These are phyloP conservation scores for Gilbertella persicaria DNA, from an alignment of 371 early-diverging fungal species.

Conservation along the genomic window DNA sequence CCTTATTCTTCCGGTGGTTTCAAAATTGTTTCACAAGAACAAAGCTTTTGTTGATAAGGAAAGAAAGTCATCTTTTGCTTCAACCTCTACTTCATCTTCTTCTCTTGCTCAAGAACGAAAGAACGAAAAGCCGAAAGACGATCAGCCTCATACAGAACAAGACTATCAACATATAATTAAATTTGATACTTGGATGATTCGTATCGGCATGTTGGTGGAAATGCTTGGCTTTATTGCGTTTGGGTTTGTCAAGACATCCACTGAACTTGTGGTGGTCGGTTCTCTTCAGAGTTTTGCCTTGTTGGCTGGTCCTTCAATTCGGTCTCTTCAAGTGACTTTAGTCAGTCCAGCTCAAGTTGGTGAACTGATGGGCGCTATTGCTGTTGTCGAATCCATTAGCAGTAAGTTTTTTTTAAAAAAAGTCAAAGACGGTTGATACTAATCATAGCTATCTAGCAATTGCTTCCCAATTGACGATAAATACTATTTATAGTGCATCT, in stretches of 20 bases:
- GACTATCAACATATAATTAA: slow-evolving; percentile 6
- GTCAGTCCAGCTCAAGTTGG: slow-evolving; percentile 54
- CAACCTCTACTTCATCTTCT: slow-evolving; percentile 1
- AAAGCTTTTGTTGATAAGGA: not conserved
- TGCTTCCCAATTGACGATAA: slow-evolving; percentile 34
- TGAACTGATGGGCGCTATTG: slow-evolving; percentile 49
- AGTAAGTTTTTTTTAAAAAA: too few species aligned
- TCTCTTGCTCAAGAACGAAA: not conserved
- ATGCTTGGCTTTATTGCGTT: slow-evolving; percentile 32
- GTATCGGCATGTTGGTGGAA: slow-evolving; percentile 39
- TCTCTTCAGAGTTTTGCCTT: slow-evolving; percentile 38
- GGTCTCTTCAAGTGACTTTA: slow-evolving; percentile 42
- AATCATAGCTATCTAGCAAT: slow-evolving; percentile 28
- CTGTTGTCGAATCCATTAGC: slow-evolving; percentile 50
- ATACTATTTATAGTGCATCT: slow-evolving; percentile 48
- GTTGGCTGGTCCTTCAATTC: slow-evolving; percentile 35
- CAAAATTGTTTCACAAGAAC: slow-evolving; percentile 24
- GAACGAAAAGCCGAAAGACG: not conserved
- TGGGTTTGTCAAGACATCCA: slow-evolving; percentile 29
- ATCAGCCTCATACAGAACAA: not conserved
- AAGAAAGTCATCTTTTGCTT: not conserved
- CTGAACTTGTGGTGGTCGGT: slow-evolving; percentile 26
- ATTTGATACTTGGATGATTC: slow-evolving; percentile 52
- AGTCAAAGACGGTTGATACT: too few species aligned
- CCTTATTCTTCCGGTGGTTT: slow-evolving; percentile 31